Evolutionary conservation across 1,139 yeast genomes (phyloP), one percentile per base, ranked within the genome.

Genomic region (Yamadazyma diddensiae): DNA sequence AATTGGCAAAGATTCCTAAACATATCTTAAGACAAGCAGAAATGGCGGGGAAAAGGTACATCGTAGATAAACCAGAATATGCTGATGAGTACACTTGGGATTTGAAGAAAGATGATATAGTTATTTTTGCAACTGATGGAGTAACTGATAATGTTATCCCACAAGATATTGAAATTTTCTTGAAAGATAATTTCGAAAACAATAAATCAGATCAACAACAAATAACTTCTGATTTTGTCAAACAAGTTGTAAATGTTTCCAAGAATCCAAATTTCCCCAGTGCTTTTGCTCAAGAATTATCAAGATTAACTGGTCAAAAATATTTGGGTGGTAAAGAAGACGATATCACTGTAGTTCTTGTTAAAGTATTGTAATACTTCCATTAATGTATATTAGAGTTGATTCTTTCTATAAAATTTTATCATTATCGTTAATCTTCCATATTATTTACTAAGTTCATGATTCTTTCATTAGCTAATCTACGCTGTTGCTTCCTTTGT

Each of bases 321-420:
- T 84, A 85, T 49, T 67, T 78, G 41, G 97, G 98, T 24, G 98
- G 97, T 17, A 92, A 92, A 59, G 94, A 88, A 34, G 98, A 92
- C 60, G 98, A 92, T 56, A 82, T 90, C 22, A 87, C 97, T 0
- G 77, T 84, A 11, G 81, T 90, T 1, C 70, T 85, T 49, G 77
- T 88, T 18, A 70, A 71, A 50, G 82, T 81, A 21, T 65, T 65
- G 28, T 52, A 46, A 41, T 30, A 19, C 20, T 26, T 5, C 16
- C 12, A n/a, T 20, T 30, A 24, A 18, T 26, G 29, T 31, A 21
- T 26, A 24, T 24, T 26, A 33, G 16, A 28, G n/a, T n/a, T n/a
- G n/a, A 24, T 19, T n/a, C 15, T 24, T n/a, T 6, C 10, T 24
- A 22, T n/a, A 22, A 10, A 18, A n/a, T 26, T 26, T 12, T 18